Evolutionary conservation across 306 rosid species (phyloP), one percentile per base, ranked within the genome.

Genomic region (Acacia confusa): DNA sequence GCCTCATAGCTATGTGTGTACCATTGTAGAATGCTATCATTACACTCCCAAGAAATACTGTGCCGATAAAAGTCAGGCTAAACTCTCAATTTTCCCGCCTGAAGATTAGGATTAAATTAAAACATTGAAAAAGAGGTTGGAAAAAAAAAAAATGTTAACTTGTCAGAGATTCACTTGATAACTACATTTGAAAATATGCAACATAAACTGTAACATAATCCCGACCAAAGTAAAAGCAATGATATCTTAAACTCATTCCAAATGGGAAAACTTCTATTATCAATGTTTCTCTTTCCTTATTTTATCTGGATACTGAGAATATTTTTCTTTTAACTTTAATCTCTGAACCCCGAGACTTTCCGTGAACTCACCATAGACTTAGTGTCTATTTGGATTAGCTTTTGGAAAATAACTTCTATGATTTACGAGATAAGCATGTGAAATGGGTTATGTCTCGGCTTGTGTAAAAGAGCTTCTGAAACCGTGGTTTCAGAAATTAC

Each of bases 321-420:
- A 11, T 19, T 55, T 55, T 4, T 27, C 5, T 13, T 11, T 9
- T 24, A 10, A 61, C 17, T 61, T 25, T 36, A 50, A 14, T 64
- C 50, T 75, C 53, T n/a, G 50, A 53, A 81, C 43, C n/a, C 41
- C 50, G 30, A 58, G 57, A 76, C 20, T 45, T 34, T 69, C n/a
- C 6, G 15, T 55, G 25, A 11, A 4, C 43, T 60, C 38, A 28
- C 4, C 19, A 20, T 34, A 53, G 11, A 7, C 60, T 19, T 53
- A n/a, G n/a, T n/a, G n/a, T n/a, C n/a, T n/a, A n/a, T n/a, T n/a
- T n/a, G n/a, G n/a, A n/a, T n/a, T n/a, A n/a, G n/a, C n/a, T n/a
- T n/a, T n/a, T n/a, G n/a, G n/a, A n/a, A n/a, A n/a, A n/a, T n/a
- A n/a, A n/a, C n/a, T n/a, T n/a, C n/a, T n/a, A n/a, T n/a, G n/a